A percentile compares a stretch with the other conserved stretches of the same genome.
These are phyloP conservation scores for Pseudocercospora eumusae DNA, from an alignment of 2,329 filamentous ascomycete genomes.

Conservation along the genomic window DNA sequence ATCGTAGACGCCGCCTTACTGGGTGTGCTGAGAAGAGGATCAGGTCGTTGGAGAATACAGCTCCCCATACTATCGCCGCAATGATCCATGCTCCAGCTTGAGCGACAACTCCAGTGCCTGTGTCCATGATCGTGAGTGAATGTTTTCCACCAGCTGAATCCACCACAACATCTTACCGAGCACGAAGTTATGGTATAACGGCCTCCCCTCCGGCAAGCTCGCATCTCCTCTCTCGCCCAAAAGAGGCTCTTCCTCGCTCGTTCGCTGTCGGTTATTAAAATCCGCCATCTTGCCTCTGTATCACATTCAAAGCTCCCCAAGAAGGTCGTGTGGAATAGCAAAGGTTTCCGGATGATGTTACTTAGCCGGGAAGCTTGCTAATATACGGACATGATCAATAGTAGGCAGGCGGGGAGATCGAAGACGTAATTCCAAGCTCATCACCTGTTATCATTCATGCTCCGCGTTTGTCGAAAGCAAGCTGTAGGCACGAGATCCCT, in stretches of 20 bases:
- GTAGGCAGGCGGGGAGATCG: neutral
- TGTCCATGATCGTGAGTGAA: conserved; percentile 18
- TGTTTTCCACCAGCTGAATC: neutral
- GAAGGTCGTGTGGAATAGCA: neutral
- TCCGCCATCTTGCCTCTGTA: conserved; percentile 7
- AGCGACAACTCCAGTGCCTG: conserved; percentile 78
- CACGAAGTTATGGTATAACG: conserved; percentile 70
- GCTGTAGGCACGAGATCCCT: neutral
- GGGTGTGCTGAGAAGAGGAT: conserved; percentile 89
- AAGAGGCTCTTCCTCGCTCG: conserved; percentile 67
- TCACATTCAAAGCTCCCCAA: neutral
- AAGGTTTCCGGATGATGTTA: neutral
- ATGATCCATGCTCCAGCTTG: conserved; percentile 78
- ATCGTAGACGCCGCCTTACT: conserved; percentile 53
- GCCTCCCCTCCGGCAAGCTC: conserved; percentile 64
- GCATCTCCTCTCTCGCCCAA: conserved; percentile 72
- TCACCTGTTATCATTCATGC: too few species aligned
- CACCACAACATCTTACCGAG: conserved; percentile 59
- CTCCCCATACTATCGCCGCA: conserved; percentile 73
- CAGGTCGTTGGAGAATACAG: conserved; percentile 68
- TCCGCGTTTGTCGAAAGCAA: neutral
- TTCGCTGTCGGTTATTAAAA: conserved; percentile 11
- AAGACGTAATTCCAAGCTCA: neutral
- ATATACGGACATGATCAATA: conserved; percentile 9
- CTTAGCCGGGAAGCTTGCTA: neutral